These are phyloP conservation scores for Euryodendron excelsum DNA, from an alignment of 148 eudicot species.

Conservation along the genomic window DNA sequence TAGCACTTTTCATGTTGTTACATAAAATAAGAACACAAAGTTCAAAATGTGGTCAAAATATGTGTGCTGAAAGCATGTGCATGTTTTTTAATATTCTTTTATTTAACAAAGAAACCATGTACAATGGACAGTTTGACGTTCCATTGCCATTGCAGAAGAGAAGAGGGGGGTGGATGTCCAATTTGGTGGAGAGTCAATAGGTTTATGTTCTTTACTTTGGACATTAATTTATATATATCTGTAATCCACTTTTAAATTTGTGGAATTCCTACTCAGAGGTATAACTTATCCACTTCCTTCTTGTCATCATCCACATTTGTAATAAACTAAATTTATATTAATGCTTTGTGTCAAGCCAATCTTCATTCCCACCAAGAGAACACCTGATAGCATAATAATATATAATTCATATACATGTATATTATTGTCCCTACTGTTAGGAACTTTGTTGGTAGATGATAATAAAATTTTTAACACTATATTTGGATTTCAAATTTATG, in stretches of 20 bases:
- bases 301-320: background rate
- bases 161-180: background rate
- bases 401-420: too few species aligned
- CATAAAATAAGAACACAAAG: background rate
- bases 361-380: background rate
- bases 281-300: background rate
- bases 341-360: background rate
- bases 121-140: background rate
- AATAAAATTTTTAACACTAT: too few species aligned
- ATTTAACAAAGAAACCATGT: background rate
- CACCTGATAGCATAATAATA: too few species aligned
- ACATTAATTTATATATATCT: background rate
- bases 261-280: slow-evolving; percentile 17
- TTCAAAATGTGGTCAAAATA: background rate
- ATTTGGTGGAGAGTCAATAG: background rate
- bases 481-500: too few species aligned
- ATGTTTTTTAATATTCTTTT: background rate
- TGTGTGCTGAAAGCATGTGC: background rate
- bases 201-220: background rate
- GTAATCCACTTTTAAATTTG: slow-evolving; percentile 9
- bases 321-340: background rate
- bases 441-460: too few species aligned
- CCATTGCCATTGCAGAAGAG: background rate
- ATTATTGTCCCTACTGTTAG: too few species aligned
- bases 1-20: background rate